Evolutionary conservation across 2,329 filamentous ascomycete species (phyloP).

Genomic region (Ceratocystis colombiana): DNA sequence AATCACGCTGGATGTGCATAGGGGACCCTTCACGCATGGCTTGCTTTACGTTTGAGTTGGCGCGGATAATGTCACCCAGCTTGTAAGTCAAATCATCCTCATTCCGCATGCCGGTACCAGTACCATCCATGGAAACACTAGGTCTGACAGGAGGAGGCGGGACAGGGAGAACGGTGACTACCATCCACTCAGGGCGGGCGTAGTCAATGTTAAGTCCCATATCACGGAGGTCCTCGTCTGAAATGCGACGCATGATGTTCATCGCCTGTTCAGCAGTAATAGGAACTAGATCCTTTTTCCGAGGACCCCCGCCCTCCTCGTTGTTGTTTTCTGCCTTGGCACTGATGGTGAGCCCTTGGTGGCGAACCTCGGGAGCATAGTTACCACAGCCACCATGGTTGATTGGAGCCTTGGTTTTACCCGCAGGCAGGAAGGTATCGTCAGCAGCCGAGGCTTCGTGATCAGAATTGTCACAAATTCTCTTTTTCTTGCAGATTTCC

Average conservation of each 20-base stretch:
- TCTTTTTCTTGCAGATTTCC: slow-evolving; percentile 82
- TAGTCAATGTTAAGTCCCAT: slow-evolving; percentile 93
- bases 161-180: slow-evolving; percentile 87
- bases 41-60: slow-evolving; percentile 87
- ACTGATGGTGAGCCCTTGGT: slow-evolving; percentile 66
- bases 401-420: slow-evolving; percentile 42
- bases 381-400: slow-evolving; percentile 92
- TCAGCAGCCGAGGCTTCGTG: slow-evolving; percentile 58
- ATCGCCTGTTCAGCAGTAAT: slow-evolving; percentile 79
- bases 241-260: slow-evolving; percentile 76
- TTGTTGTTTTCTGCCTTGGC: slow-evolving; percentile 62
- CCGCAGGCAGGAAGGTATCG: slow-evolving; percentile 53
- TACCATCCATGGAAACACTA: slow-evolving; percentile 94
- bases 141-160: slow-evolving; percentile 91
- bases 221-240: slow-evolving; percentile 66
- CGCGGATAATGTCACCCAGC: slow-evolving; percentile 92
- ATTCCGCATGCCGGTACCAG: slow-evolving; percentile 80
- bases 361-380: slow-evolving; percentile 74
- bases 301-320: slow-evolving; percentile 30
- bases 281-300: slow-evolving; percentile 64
- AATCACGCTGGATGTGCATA: slow-evolving; percentile 81
- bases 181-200: slow-evolving; percentile 96
- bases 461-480: slow-evolving; percentile 71
- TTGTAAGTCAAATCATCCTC: slow-evolving; percentile 99
- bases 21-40: slow-evolving; percentile 87